Percentiles rank a stretch among this genome's conserved stretches.
Conservation (phyloP, 768 basidiomycete species). For the Lactifluus pinguis region DNA sequence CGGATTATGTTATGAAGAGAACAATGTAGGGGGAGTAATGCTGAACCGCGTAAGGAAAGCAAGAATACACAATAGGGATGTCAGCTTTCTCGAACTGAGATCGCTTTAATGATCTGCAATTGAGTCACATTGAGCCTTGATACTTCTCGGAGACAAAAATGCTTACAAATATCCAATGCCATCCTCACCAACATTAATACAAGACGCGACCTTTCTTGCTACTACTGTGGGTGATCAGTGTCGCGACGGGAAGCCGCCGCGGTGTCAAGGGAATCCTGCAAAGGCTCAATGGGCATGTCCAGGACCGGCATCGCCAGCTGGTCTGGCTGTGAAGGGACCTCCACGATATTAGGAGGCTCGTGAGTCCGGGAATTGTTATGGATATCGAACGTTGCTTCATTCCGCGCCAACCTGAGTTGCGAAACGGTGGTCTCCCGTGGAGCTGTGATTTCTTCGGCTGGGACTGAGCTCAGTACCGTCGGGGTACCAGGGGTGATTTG, state of each 20-base stretch:
- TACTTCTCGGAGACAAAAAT: too few relatives aligned
- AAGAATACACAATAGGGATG: too few relatives aligned
- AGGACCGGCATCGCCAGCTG: not conserved
- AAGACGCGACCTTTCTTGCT: not conserved
- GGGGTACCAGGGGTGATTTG: not conserved
- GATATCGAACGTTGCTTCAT: too few relatives aligned
- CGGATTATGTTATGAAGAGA: too few relatives aligned
- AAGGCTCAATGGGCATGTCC: not conserved
- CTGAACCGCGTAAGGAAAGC: too few relatives aligned
- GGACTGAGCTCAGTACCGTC: not conserved
- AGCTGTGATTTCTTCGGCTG: not conserved
- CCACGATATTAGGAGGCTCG: not conserved
- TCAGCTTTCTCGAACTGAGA: too few relatives aligned
- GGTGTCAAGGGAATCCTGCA: not conserved
- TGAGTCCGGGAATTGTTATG: too few relatives aligned
- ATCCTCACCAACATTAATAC: too few relatives aligned
- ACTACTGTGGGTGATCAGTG: not conserved
- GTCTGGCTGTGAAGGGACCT: not conserved
- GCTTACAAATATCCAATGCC: too few relatives aligned
- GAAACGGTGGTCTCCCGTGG: not conserved
- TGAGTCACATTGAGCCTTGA: too few relatives aligned
- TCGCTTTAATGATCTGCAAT: too few relatives aligned
- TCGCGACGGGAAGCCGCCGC: not conserved
- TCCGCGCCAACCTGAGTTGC: not conserved
- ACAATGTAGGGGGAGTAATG: too few relatives aligned